phyloP scores from a whole-genome alignment of 2,329 filamentous ascomycete genomes.

The Penicillium sp. region DNA sequence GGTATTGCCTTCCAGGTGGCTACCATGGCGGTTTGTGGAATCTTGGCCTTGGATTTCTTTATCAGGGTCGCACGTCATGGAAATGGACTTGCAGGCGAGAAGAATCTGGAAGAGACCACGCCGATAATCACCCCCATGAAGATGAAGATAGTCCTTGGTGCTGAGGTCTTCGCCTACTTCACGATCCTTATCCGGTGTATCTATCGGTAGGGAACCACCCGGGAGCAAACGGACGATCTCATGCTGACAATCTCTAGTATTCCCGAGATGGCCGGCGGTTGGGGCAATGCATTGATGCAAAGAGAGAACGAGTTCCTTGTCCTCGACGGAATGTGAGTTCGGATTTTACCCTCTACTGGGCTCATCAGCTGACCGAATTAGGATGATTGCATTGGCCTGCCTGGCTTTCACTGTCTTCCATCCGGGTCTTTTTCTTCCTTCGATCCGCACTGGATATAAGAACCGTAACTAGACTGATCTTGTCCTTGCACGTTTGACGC shows the following conservation, averaged over 20 bases:
- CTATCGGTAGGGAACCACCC: conserved; percentile 34
- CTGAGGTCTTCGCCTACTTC: conserved; percentile 36
- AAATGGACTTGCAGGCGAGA: conserved; percentile 25
- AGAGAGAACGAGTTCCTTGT: conserved; percentile 47
- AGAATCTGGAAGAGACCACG: conserved; percentile 23
- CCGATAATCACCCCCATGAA: conserved; percentile 15
- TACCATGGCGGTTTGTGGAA: conserved; percentile 42
- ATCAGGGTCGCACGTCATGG: conserved; percentile 31
- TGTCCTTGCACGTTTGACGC: background rate
- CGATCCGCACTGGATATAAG: conserved; percentile 28
- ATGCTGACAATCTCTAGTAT: conserved; percentile 32
- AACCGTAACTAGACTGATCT: conserved; percentile 9
- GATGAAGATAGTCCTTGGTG: conserved; percentile 27
- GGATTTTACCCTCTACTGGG: background rate
- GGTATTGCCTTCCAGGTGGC: conserved; percentile 56
- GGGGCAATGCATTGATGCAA: conserved; percentile 47
- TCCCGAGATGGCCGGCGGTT: conserved; percentile 50
- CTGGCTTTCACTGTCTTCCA: conserved; percentile 43
- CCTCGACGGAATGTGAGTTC: conserved; percentile 46
- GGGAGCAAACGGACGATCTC: background rate
- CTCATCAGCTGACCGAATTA: conserved; percentile 16
- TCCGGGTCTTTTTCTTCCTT: conserved; percentile 44
- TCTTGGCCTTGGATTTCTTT: conserved; percentile 45
- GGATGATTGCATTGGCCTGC: conserved; percentile 45
- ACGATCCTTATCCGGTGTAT: conserved; percentile 43